A percentile compares a stretch with the other conserved stretches of the same genome.
Conservation (phyloP, 1,284 basidiomycete genomes). For the Quambalaria eucalypti region DNA sequence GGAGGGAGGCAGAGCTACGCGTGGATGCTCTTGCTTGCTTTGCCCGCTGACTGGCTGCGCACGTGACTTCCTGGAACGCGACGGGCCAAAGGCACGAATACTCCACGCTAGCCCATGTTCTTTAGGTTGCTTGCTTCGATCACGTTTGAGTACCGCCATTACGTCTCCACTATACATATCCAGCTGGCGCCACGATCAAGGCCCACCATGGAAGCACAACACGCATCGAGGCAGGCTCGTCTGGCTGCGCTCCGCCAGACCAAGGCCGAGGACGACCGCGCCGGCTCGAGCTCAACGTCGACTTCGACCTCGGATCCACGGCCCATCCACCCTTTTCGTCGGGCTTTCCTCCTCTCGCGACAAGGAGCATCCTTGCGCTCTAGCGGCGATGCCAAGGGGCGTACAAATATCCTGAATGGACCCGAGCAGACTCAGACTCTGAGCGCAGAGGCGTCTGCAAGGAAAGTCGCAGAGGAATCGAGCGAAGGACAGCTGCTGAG, state of each 20-base stretch:
- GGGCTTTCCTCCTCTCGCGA: neutral
- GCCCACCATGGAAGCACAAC: neutral
- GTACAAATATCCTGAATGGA: neutral
- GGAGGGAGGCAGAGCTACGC: too few relatives aligned
- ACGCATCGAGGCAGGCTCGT: neutral
- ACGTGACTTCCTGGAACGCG: too few relatives aligned
- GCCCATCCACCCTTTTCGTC: neutral
- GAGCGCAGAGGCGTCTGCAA: neutral
- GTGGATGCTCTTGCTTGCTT: too few relatives aligned
- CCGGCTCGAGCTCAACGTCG: neutral
- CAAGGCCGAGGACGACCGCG: neutral
- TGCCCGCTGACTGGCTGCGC: too few relatives aligned
- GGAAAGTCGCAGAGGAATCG: neutral
- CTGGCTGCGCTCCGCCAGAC: neutral
- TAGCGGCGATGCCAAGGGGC: neutral
- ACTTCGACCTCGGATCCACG: neutral
- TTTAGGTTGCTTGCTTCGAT: too few relatives aligned
- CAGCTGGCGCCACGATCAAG: too few relatives aligned
- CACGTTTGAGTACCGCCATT: too few relatives aligned
- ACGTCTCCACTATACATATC: too few relatives aligned
- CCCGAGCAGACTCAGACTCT: neutral
- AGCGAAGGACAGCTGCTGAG: slow-evolving; percentile 10
- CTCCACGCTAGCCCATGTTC: too few relatives aligned
- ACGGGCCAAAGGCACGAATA: too few relatives aligned
- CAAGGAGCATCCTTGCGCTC: neutral